Percentiles rank a stretch among this genome's conserved stretches.
Conservation (phyloP, 1,139 yeast genomes). For the Zhuliangozyma blackwelliae region DNA sequence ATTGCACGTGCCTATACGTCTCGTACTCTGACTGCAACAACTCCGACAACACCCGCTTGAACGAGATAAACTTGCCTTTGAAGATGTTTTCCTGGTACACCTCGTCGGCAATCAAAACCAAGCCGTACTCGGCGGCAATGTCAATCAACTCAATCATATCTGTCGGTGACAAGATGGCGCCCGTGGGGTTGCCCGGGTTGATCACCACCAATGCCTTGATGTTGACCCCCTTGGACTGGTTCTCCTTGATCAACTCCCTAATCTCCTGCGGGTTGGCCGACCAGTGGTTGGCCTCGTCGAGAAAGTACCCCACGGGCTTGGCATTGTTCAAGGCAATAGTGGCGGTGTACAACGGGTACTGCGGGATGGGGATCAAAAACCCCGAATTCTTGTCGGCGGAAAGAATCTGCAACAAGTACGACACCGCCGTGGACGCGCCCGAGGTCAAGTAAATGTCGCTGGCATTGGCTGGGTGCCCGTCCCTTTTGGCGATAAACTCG, state of each 20-base stretch:
- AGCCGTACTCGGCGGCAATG: constrained; percentile 78
- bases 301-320: constrained; percentile 79
- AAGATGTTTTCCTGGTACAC: constrained; percentile 93
- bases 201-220: constrained; percentile 86
- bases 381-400: constrained; percentile 69
- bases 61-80: constrained; percentile 59
- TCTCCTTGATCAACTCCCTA: constrained; percentile 48
- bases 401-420: constrained; percentile 66
- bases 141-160: constrained; percentile 68
- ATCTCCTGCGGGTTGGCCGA: constrained; percentile 71
- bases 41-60: constrained; percentile 63
- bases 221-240: constrained; percentile 51
- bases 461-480: constrained; percentile 46
- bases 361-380: constrained; percentile 93
- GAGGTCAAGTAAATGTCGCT: constrained; percentile 77
- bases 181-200: constrained; percentile 98
- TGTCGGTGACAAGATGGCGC: constrained; percentile 64
- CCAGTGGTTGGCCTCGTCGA: constrained; percentile 82
- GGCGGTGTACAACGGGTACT: constrained; percentile 94
- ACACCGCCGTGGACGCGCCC: constrained; percentile 93
- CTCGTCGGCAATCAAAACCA: constrained; percentile 94
- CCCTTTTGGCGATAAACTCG: constrained; percentile 64
- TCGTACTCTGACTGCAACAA: constrained; percentile 52
- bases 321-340: constrained; percentile 79
- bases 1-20: constrained; percentile 65